A percentile compares a stretch with the other conserved stretches of the same genome.
Conservation (phyloP, 805 yeast species). For the Myxozyma geophila region DNA sequence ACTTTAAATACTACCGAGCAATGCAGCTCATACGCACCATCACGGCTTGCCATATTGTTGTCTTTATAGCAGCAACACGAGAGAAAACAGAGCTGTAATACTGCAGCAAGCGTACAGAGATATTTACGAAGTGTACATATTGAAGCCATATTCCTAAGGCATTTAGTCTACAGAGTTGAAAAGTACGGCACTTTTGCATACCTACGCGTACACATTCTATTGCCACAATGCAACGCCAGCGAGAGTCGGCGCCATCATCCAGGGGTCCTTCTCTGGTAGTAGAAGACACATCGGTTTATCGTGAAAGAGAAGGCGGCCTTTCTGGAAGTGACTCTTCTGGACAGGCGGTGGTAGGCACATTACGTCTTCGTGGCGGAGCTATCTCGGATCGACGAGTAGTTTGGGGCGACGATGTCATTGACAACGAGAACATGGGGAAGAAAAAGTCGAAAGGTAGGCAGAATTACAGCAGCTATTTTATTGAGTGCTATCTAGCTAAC, state of each 20-base stretch:
- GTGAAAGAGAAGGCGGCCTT: constrained; percentile 17
- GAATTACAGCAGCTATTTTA: not conserved
- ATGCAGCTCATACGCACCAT: too few relatives aligned
- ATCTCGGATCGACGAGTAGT: constrained; percentile 54
- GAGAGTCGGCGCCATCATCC: constrained; percentile 13
- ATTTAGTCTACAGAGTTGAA: too few relatives aligned
- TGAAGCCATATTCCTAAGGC: too few relatives aligned
- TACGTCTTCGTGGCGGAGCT: constrained; percentile 33
- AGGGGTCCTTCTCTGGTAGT: constrained; percentile 28
- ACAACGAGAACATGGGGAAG: constrained; percentile 85
- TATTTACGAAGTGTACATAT: too few relatives aligned
- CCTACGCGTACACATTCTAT: not conserved
- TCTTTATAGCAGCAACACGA: too few relatives aligned
- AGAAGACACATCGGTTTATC: constrained; percentile 19
- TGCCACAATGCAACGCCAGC: constrained; percentile 24
- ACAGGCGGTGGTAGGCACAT: constrained; percentile 24
- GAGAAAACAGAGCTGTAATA: too few relatives aligned
- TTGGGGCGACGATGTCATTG: constrained; percentile 87
- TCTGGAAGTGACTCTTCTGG: constrained; percentile 2
- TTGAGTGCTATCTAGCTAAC: constrained; percentile 35
- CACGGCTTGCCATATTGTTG: too few relatives aligned
- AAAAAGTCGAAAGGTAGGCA: constrained; percentile 77
- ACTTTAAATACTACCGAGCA: too few relatives aligned
- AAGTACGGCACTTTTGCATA: too few relatives aligned
- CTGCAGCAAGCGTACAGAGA: too few relatives aligned